These are phyloP conservation scores for Orbilia javanica DNA, from an alignment of 2,329 filamentous ascomycete species.

Conservation along the genomic window DNA sequence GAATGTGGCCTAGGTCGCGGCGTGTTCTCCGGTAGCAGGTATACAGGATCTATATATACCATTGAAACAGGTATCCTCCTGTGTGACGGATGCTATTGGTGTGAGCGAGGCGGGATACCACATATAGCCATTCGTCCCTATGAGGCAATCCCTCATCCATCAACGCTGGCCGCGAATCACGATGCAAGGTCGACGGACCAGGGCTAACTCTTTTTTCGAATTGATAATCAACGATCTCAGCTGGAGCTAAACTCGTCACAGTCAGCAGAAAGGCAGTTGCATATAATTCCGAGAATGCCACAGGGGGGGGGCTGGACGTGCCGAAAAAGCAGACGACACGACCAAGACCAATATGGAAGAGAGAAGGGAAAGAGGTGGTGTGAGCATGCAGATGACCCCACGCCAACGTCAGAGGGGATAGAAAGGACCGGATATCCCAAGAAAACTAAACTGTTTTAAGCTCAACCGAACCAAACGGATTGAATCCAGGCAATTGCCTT, in stretches of 20 bases:
- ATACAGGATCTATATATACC: conserved; percentile 30
- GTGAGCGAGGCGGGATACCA: conserved; percentile 8
- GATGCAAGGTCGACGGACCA: conserved; percentile 6
- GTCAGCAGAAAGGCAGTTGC: conserved; percentile 41
- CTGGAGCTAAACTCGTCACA: conserved; percentile 37
- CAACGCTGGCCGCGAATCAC: conserved; percentile 38
- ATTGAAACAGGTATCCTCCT: not conserved
- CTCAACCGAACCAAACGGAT: conserved; percentile 56
- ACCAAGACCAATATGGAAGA: conserved; percentile 23
- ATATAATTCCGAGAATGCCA: conserved; percentile 32
- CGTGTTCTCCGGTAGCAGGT: conserved; percentile 27
- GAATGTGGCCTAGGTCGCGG: conserved; percentile 19
- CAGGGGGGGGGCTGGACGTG: conserved; percentile 31
- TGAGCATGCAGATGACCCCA: conserved; percentile 40
- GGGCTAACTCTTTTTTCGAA: conserved; percentile 5
- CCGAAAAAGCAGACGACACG: conserved; percentile 28
- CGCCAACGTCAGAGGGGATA: conserved; percentile 37
- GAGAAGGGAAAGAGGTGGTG: conserved; percentile 49
- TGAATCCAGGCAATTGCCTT: conserved; percentile 14
- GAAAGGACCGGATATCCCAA: conserved; percentile 14
- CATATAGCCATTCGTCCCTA: conserved; percentile 27
- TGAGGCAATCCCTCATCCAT: conserved; percentile 28
- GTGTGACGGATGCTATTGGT: conserved; percentile 10
- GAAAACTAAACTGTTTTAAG: conserved; percentile 23
- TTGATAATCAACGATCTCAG: conserved; percentile 43